phyloP scores from a whole-genome alignment of 805 yeast genomes.

The Candida maris region DNA sequence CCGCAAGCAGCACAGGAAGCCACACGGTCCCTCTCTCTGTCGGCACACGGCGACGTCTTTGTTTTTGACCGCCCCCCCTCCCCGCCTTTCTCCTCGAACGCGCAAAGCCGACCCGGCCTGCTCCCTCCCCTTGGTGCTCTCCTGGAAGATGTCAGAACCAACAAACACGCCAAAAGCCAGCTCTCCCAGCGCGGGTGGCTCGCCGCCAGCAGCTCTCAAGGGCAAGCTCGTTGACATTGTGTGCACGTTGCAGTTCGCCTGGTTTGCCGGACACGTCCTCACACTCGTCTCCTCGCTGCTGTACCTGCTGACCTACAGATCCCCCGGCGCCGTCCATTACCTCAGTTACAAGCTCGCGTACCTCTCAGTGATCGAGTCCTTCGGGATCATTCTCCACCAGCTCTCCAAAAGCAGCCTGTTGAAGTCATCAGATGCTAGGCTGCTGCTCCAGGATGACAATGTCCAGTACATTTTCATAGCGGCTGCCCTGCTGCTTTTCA shows the following conservation, averaged over 20 bases:
- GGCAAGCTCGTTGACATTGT: conserved; percentile 14
- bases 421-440: conserved; percentile 17
- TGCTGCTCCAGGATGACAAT: conserved; percentile 40
- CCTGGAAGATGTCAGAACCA: conserved; percentile 1
- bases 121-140: too few relatives aligned
- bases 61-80: too few relatives aligned
- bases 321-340: conserved; percentile 31
- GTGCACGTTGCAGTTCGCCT: conserved; percentile 62
- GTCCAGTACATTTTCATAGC: conserved; percentile 62
- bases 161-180: conserved; percentile 5
- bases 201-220: conserved; percentile 8
- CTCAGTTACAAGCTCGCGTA: conserved; percentile 58
- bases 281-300: conserved; percentile 40
- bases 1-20: too few relatives aligned
- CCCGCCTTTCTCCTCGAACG: too few relatives aligned
- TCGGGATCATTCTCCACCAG: conserved; percentile 73
- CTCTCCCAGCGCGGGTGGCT: conserved; percentile 5
- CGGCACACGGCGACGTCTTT: too few relatives aligned
- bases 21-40: too few relatives aligned
- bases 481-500: conserved; percentile 48
- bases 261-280: conserved; percentile 65
- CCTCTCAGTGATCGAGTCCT: conserved; percentile 65
- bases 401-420: conserved; percentile 37
- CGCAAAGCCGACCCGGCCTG: too few relatives aligned
- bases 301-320: conserved; percentile 36